Evolutionary conservation across 192 early-diverging fungal genomes (phyloP), one percentile per base, ranked within the genome.

Genomic region (Backusella tarrabulga): DNA sequence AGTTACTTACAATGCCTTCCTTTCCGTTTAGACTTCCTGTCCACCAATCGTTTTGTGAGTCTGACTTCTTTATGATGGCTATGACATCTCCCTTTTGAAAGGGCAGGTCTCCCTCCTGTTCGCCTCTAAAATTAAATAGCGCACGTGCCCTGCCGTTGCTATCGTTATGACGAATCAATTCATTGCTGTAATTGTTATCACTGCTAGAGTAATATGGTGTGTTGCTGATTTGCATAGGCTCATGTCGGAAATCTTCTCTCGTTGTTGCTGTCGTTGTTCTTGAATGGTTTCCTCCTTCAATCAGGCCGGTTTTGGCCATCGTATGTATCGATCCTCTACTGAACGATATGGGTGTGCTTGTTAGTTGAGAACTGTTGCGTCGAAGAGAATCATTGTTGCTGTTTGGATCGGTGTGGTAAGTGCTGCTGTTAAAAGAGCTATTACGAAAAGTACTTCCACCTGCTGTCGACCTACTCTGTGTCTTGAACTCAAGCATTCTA

Each of bases 71-170:
- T 35, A 90, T 63, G 14, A 99, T 90, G 4, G 86, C 89, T 79
- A 99, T 97, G 34, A 91, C 79, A 80, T 99, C 97, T 68, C 94
- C 96, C 78, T 91, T 92, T 76, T 86, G 89, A 80, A 99, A 99
- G 19, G 85, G 72, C 74, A 99, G 81, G 79, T 99, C 97, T 21
- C 92, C 95, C 6, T 86, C 80, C 77, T 95, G 87, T 74, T 95
- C 89, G 0, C 91, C 95, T 7, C 81, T 81, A 84, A 94, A 99
- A 84, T 97, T 93, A 74, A 94, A 99, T 77, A 94, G 68, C 0
- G 97, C 97, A 9, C 89, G 82, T 32, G 92, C 95, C 17, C 81
- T 81, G 14, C 14, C 69, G 23, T 21, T n/a, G 9, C 23, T 40
- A 44, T 23, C 41, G 21, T 40, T 36, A 56, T 63, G 23, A 29